Percentiles rank a stretch among this genome's conserved stretches.
phyloP scores from a whole-genome alignment of 768 basidiomycete genomes.

The Agrocybe chaxingu region DNA sequence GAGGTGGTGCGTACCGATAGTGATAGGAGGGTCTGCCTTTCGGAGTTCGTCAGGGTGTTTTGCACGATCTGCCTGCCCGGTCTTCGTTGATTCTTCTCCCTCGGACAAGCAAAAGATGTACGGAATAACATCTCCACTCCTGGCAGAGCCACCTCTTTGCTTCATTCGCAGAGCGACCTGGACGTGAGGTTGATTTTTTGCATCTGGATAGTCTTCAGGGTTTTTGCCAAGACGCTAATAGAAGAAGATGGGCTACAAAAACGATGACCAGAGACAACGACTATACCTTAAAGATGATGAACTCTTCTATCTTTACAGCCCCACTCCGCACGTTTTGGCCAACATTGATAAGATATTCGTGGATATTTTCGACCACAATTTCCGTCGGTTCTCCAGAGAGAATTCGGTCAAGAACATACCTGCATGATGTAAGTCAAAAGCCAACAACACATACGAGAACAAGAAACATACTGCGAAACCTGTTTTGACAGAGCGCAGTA shows the following conservation, averaged over 20 bases:
- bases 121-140: constrained; percentile 89
- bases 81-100: constrained; percentile 67
- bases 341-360: constrained; percentile 80
- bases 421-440: constrained; percentile 25
- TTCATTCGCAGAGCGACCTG: constrained; percentile 94
- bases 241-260: neutral
- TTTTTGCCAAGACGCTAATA: constrained; percentile 91
- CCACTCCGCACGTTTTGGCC: constrained; percentile 79
- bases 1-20: constrained; percentile 56
- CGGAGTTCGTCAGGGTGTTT: constrained; percentile 92
- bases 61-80: constrained; percentile 84
- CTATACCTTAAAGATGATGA: constrained; percentile 87
- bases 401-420: constrained; percentile 87
- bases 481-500: constrained; percentile 90
- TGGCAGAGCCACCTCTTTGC: constrained; percentile 73
- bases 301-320: constrained; percentile 84
- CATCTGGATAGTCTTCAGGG: constrained; percentile 96
- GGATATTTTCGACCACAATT: constrained; percentile 83
- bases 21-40: constrained; percentile 58
- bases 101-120: constrained; percentile 89
- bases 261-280: neutral
- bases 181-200: constrained; percentile 93
- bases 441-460: neutral
- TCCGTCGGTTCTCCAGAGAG: constrained; percentile 91
- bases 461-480: constrained; percentile 75